Base-by-base conservation (phyloP, 441 rosid species). In the Jatropha multifida region DNA sequence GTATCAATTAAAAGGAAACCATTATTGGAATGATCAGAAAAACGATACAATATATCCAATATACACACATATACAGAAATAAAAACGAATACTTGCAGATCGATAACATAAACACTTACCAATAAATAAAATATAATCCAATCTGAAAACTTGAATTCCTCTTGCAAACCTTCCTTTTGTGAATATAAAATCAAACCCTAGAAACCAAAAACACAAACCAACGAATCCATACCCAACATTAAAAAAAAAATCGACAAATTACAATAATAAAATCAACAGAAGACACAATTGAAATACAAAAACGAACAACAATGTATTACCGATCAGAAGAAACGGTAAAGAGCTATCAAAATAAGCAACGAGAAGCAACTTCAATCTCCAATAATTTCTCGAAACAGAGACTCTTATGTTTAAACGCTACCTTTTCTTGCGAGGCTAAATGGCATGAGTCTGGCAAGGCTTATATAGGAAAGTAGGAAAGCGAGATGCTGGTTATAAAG, bases 61-160 rank as follows among this genome's bases (percentile, higher is more conserved):
- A 40, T 2, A 32, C 4, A 3, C 48, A 18, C 12, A 26, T 10
- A 48, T 52, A 27, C 11, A 52, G 2, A 15, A 12, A 55, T 32
- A 20, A 2, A 44, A 41, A 7, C 5, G 32, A 32, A 32, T 32
- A 32, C 52, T 40, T 14, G 7, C 32, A 12, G 1, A 17, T 18
- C 58, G 20, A 54, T 6, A 18, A 54, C 8, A 54, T 2, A 49
- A 38, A 46, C 27, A 76, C 42, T 62, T 58, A 69, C 78, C 74
- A 4, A 76, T 61, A 64, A 60, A 42, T 48, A 60, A 20, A 75
- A 15, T 14, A 17, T 32, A 38, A 17, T 62, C 52, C 73, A 67
- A 77, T 77, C 70, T 44, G 44, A 77, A 58, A 42, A 55, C 17
- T 37, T 3, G 40, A 59, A 20, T 41, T 60, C 73, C 14, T 65